A percentile compares a stretch with the other conserved stretches of the same genome.
These are phyloP conservation scores for Penicillium cinerascens DNA, from an alignment of 495 filamentous ascomycete species.

Conservation along the genomic window DNA sequence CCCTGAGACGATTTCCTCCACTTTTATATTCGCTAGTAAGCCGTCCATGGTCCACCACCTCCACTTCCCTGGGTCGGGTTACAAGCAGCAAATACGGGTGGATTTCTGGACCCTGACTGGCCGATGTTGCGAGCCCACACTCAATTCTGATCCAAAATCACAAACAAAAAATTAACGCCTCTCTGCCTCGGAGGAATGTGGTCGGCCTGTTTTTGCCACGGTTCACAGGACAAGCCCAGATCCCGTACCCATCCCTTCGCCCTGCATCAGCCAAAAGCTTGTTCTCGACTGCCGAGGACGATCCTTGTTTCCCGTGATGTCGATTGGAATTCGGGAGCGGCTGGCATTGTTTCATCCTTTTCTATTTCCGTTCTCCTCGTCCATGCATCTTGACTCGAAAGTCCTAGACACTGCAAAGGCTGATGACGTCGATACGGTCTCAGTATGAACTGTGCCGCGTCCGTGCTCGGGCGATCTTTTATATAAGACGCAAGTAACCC, in stretches of 20 bases:
- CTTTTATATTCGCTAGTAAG: slow-evolving; percentile 5
- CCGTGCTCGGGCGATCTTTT: neutral
- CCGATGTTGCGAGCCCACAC: neutral
- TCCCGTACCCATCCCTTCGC: neutral
- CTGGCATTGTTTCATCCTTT: slow-evolving; percentile 1
- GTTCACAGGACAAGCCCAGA: neutral
- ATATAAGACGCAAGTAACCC: no score
- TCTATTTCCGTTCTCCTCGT: neutral
- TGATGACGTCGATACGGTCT: no score
- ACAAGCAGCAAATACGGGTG: neutral
- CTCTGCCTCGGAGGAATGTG: neutral
- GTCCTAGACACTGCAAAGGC: no score
- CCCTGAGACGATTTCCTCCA: slow-evolving; percentile 7
- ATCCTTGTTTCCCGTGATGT: slow-evolving; percentile 4
- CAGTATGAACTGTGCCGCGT: neutral
- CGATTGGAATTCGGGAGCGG: neutral
- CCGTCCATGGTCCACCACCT: neutral
- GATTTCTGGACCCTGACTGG: neutral
- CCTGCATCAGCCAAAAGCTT: slow-evolving; percentile 3
- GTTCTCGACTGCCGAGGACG: slow-evolving; percentile 3
- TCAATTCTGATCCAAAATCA: neutral
- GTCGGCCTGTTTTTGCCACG: neutral
- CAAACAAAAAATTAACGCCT: no score
- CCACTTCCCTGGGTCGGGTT: neutral
- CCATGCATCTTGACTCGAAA: no score